Percentiles rank a stretch among this genome's conserved stretches.
Conservation (phyloP, 202 grass and related monocot species). For the Digitaria exilis region DNA sequence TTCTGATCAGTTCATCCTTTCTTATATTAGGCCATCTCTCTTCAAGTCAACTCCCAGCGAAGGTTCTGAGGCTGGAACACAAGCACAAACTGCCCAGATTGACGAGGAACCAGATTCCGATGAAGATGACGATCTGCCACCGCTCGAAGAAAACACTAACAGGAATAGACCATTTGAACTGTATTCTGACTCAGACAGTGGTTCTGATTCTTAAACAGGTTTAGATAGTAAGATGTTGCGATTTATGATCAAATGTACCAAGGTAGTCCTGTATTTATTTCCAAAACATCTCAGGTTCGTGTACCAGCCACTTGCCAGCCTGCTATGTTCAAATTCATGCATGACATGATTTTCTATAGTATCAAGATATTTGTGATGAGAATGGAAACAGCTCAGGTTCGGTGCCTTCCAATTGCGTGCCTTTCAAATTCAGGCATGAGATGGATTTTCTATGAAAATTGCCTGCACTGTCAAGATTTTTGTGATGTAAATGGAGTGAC, state of each 20-base stretch:
- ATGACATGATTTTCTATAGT: no score
- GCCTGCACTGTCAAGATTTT: neutral
- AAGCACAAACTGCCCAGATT: neutral
- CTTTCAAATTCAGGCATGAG: neutral
- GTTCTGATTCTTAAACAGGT: constrained; percentile 53
- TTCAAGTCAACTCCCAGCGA: constrained; percentile 47
- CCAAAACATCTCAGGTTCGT: neutral
- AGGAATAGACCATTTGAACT: constrained; percentile 63
- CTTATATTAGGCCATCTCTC: constrained; percentile 52
- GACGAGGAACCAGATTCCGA: constrained; percentile 54
- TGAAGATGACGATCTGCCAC: constrained; percentile 71
- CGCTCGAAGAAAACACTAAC: constrained; percentile 86
- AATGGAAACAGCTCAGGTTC: no score
- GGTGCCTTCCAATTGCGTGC: neutral
- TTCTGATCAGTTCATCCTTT: neutral
- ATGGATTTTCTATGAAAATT: neutral
- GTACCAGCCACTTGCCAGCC: no score
- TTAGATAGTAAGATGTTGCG: neutral
- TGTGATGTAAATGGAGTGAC: neutral
- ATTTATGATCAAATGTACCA: neutral
- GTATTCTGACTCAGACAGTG: constrained; percentile 53
- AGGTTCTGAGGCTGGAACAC: constrained; percentile 19
- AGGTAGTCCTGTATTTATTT: neutral
- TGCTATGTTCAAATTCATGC: no score
- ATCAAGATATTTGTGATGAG: no score